Evolutionary conservation across 1,139 yeast species (phyloP).

Genomic region (Pichia inconspicua): DNA sequence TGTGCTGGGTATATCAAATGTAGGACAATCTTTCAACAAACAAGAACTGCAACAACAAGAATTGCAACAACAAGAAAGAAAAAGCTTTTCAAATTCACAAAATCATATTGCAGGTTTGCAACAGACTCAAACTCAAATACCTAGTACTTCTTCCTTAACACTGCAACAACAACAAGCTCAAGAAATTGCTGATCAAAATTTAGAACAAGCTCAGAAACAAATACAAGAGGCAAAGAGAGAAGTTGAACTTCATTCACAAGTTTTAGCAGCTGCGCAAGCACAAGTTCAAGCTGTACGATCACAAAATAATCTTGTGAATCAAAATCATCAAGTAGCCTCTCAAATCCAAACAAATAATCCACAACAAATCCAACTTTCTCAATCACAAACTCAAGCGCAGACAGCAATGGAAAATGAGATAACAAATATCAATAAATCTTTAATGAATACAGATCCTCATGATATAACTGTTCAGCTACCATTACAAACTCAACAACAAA

Average conservation of each 20-base stretch:
- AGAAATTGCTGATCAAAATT: background rate
- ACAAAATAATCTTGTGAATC: background rate
- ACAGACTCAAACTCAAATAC: constrained; percentile 4
- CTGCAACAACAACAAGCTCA: background rate
- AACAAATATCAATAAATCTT: constrained; percentile 1
- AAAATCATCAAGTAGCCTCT: background rate
- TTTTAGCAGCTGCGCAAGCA: background rate
- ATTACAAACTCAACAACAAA: constrained; percentile 26
- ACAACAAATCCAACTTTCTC: background rate
- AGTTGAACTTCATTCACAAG: background rate
- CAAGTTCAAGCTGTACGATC: background rate
- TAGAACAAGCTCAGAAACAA: constrained; percentile 5
- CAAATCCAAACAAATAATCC: background rate
- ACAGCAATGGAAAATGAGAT: constrained; percentile 1
- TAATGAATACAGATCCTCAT: constrained; percentile 10
- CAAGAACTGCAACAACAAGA: constrained; percentile 7
- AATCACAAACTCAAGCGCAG: background rate
- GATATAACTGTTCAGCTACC: constrained; percentile 7
- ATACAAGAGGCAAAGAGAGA: background rate
- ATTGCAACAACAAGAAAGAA: constrained; percentile 11
- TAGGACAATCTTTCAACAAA: background rate
- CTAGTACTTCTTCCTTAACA: background rate
- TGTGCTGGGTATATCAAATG: background rate
- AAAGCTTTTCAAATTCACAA: constrained; percentile 2
- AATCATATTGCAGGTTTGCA: constrained; percentile 7